Conservation (phyloP, 768 basidiomycete species). For the Lactarius vividus region DNA sequence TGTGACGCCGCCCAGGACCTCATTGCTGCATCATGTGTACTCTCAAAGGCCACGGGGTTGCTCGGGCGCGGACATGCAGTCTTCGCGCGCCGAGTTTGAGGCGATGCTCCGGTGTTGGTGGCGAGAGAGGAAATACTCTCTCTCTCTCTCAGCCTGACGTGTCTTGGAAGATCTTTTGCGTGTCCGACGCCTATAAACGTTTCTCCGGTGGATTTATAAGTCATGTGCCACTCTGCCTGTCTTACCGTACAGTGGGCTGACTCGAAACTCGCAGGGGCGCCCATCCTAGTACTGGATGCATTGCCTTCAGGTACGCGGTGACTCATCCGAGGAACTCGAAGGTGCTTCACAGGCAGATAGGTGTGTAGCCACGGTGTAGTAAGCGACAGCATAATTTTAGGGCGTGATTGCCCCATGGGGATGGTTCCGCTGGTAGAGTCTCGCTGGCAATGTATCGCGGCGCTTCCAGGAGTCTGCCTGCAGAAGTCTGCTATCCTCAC, state of each 20-base stretch:
- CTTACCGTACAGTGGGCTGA: neutral
- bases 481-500: neutral
- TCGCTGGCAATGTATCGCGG: neutral
- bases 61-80: neutral
- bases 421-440: neutral
- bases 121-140: neutral
- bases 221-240: neutral
- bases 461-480: neutral
- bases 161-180: neutral
- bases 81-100: neutral
- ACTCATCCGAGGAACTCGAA: neutral
- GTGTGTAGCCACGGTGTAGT: neutral
- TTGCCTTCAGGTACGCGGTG: neutral
- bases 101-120: neutral
- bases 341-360: neutral
- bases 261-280: neutral
- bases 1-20: neutral
- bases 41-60: neutral
- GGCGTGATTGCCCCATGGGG: neutral
- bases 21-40: neutral
- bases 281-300: neutral
- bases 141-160: neutral
- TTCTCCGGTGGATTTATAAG: neutral
- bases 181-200: neutral
- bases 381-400: neutral